A percentile compares a stretch with the other conserved stretches of the same genome.
Evolutionary conservation across 306 rosid genomes (phyloP).

Genomic region (Begonia loranthoides): DNA sequence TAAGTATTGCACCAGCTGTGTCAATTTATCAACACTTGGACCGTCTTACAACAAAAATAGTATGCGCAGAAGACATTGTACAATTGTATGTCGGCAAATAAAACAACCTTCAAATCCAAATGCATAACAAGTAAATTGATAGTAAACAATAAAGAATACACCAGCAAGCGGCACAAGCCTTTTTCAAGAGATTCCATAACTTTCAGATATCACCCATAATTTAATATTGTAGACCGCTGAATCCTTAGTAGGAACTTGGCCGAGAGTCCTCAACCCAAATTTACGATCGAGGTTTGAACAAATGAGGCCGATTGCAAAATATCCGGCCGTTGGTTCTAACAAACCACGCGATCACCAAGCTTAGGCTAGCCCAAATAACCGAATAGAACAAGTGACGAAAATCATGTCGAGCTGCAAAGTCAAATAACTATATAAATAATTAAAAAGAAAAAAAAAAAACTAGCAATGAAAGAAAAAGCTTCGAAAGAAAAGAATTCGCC

Average conservation of each 20-base stretch:
- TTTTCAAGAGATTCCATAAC: neutral
- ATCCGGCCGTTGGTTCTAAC: constrained; percentile 83
- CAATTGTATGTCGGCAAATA: too few species aligned
- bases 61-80: too few species aligned
- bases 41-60: too few species aligned
- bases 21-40: too few species aligned
- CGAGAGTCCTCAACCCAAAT: constrained; percentile 6
- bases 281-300: constrained; percentile 54
- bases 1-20: too few species aligned
- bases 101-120: too few species aligned
- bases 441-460: constrained; percentile 6
- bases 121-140: too few species aligned
- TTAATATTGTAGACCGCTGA: too few species aligned
- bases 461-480: neutral
- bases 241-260: neutral
- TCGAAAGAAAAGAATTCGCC: neutral
- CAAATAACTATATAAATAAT: neutral
- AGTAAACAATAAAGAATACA: too few species aligned
- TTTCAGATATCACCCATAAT: constrained; percentile 1
- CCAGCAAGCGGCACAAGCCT: neutral
- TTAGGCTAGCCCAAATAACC: constrained; percentile 69
- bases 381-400: constrained; percentile 73
- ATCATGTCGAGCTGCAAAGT: constrained; percentile 56
- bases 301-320: constrained; percentile 90
- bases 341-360: constrained; percentile 63